Conservation (phyloP, 1,284 basidiomycete genomes). For the Microbotryum violaceum region DNA sequence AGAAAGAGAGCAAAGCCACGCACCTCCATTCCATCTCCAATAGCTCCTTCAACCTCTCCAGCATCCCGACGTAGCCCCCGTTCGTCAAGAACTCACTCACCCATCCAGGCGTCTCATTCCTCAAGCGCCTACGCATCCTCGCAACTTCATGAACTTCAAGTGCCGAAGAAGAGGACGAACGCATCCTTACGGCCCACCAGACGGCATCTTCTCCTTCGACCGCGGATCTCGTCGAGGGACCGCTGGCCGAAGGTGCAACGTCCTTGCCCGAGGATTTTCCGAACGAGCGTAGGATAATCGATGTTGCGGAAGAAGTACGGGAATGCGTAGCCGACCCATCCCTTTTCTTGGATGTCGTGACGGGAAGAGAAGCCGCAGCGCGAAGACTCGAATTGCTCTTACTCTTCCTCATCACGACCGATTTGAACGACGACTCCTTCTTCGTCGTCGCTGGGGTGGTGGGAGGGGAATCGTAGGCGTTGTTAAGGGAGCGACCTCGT, state of each 20-base stretch:
- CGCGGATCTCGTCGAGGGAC: too few species aligned
- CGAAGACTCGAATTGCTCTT: conserved; percentile 2
- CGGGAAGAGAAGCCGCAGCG: too few species aligned
- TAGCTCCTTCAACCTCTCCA: conserved; percentile 82
- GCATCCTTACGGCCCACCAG: conserved; percentile 17
- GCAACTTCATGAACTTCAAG: conserved; percentile 70
- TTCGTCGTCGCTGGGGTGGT: neutral
- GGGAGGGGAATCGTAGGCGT: conserved; percentile 3
- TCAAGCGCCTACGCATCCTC: conserved; percentile 51
- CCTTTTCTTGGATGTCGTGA: too few species aligned
- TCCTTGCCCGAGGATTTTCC: conserved; percentile 7
- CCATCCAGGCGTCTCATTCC: conserved; percentile 85
- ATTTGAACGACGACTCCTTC: conserved; percentile 18
- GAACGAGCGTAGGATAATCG: conserved; percentile 13
- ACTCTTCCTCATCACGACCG: conserved; percentile 20
- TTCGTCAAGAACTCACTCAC: conserved; percentile 75
- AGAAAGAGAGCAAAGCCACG: conserved; percentile 31
- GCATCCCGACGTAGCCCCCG: conserved; percentile 76
- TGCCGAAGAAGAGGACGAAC: neutral
- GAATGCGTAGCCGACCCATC: conserved; percentile 1
- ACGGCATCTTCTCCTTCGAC: conserved; percentile 4
- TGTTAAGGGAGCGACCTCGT: conserved; percentile 16
- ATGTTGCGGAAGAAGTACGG: conserved; percentile 3
- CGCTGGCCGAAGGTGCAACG: neutral
- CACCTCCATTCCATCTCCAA: conserved; percentile 94